Evolutionary conservation across 2,329 filamentous ascomycete genomes (phyloP).

Genomic region (Aspergillus sp.): DNA sequence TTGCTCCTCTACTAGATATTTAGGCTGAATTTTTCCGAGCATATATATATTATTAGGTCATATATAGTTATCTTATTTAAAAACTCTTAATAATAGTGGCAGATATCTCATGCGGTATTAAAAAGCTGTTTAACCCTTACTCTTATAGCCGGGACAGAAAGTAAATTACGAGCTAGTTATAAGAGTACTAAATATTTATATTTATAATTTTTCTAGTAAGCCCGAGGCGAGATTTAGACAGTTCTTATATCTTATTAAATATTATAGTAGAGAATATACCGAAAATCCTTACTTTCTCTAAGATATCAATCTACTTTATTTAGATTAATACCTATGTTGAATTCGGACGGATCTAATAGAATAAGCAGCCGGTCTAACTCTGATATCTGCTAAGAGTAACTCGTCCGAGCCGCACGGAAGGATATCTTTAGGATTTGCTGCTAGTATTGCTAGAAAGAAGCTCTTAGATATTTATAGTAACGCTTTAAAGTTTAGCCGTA

Average conservation of each 20-base stretch:
- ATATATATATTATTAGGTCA: slow-evolving; percentile 7
- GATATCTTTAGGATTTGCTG: background rate
- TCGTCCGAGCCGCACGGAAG: background rate
- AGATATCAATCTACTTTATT: background rate
- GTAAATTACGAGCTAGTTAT: no score
- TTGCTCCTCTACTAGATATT: background rate
- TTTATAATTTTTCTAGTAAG: background rate
- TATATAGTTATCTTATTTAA: background rate
- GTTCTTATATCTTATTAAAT: background rate
- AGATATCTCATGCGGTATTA: background rate
- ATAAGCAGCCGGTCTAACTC: background rate
- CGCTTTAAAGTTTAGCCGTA: background rate
- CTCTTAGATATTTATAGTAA: background rate
- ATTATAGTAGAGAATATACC: background rate
- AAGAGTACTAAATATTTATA: background rate
- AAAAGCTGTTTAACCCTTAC: background rate
- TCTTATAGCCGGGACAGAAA: background rate
- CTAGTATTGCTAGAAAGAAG: background rate
- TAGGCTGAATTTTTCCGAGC: background rate
- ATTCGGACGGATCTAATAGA: background rate
- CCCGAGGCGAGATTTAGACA: background rate
- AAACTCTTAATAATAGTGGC: background rate
- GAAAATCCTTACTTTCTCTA: background rate
- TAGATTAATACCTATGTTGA: background rate
- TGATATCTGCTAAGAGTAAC: background rate